Percentiles rank a stretch among this genome's conserved stretches.
Conservation (phyloP, 1,284 basidiomycete species). For the Malassezia caprae region DNA sequence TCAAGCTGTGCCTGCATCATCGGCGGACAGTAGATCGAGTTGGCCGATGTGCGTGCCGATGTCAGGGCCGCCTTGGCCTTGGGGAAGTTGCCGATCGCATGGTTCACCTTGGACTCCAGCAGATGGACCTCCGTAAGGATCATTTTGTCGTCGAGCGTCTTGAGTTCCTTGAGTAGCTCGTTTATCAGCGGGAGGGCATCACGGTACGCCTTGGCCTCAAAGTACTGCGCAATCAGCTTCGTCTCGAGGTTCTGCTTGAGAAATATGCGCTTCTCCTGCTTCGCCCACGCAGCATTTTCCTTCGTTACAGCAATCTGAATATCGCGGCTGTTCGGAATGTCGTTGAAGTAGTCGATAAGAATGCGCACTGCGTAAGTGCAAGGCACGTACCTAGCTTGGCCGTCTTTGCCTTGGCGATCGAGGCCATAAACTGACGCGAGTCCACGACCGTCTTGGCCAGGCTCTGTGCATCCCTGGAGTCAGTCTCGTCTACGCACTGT, state of each 20-base stretch:
- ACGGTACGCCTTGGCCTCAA: constrained; percentile 68
- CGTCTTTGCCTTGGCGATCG: constrained; percentile 94
- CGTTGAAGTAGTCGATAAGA: constrained; percentile 75
- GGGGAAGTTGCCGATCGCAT: constrained; percentile 78
- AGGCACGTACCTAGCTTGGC: constrained; percentile 76
- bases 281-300: constrained; percentile 90
- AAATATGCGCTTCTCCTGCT: constrained; percentile 83
- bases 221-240: constrained; percentile 70
- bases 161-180: constrained; percentile 73
- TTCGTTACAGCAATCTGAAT: constrained; percentile 76
- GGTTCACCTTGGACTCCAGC: constrained; percentile 79
- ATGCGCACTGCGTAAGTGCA: constrained; percentile 55
- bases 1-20: constrained; percentile 82
- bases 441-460: constrained; percentile 77
- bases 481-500: constrained; percentile 54
- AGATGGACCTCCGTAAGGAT: constrained; percentile 93
- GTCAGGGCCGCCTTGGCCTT: constrained; percentile 92
- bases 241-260: constrained; percentile 88
- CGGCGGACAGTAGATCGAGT: constrained; percentile 95
- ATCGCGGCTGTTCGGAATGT: constrained; percentile 64
- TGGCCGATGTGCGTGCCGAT: constrained; percentile 83
- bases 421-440: constrained; percentile 80
- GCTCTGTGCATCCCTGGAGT: constrained; percentile 64
- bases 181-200: constrained; percentile 74
- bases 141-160: constrained; percentile 92